A percentile compares a stretch with the other conserved stretches of the same genome.
These are phyloP conservation scores for Blastobotrys terrestris DNA, from an alignment of 805 yeast species.

Conservation along the genomic window DNA sequence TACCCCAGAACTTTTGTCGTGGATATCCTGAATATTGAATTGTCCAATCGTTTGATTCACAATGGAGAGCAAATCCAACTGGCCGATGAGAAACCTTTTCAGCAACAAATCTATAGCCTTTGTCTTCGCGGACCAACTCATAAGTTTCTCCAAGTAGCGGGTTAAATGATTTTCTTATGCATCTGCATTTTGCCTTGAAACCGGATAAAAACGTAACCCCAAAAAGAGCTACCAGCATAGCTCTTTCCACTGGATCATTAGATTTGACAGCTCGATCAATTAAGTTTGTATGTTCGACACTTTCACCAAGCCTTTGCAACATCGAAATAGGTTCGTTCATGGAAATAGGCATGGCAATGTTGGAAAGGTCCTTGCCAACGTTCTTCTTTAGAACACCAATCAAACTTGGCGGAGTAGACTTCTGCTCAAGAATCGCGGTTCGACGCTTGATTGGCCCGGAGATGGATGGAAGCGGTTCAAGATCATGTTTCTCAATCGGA, in stretches of 20 bases:
- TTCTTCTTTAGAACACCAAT: slow-evolving; percentile 76
- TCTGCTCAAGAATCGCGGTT: slow-evolving; percentile 47
- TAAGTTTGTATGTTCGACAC: slow-evolving; percentile 67
- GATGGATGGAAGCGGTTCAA: slow-evolving; percentile 62
- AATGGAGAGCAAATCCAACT: slow-evolving; percentile 72
- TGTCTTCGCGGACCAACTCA: slow-evolving; percentile 81
- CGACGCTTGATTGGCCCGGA: slow-evolving; percentile 42
- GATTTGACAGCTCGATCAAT: slow-evolving; percentile 56
- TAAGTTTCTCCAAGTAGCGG: slow-evolving; percentile 91
- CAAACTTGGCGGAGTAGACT: slow-evolving; percentile 72
- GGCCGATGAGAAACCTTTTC: slow-evolving; percentile 92
- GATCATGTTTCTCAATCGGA: slow-evolving; percentile 17
- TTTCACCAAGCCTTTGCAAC: slow-evolving; percentile 72
- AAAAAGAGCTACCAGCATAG: slow-evolving; percentile 69
- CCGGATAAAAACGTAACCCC: slow-evolving; percentile 71
- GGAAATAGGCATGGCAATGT: slow-evolving; percentile 89
- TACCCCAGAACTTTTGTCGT: slow-evolving; percentile 91
- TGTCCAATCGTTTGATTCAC: slow-evolving; percentile 65
- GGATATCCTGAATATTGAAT: slow-evolving; percentile 36
- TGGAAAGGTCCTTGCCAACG: slow-evolving; percentile 78
- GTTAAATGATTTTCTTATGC: slow-evolving; percentile 84
- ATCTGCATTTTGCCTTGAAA: slow-evolving; percentile 67
- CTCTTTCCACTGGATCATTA: slow-evolving; percentile 48
- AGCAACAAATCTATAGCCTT: slow-evolving; percentile 63
- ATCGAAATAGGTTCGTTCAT: slow-evolving; percentile 87